Evolutionary conservation across 768 basidiomycete species (phyloP).

Genomic region (Rhodosporidiobolus sp.): DNA sequence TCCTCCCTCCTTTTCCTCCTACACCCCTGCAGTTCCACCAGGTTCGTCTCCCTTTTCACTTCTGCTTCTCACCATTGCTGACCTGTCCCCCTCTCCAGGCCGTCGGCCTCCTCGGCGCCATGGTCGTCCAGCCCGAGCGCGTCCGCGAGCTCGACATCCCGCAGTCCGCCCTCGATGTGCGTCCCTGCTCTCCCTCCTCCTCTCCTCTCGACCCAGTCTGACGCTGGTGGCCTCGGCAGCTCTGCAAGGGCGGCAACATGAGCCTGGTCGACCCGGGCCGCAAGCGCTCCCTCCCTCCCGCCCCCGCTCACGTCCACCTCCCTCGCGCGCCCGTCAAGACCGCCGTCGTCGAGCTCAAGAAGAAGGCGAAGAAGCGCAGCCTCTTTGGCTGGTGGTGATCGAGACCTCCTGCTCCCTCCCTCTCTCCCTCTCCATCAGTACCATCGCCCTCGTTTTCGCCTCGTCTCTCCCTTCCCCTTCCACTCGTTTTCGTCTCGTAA

Average conservation of each 20-base stretch:
- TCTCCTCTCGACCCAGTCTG: too few species aligned
- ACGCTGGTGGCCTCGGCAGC: not conserved
- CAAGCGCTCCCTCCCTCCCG: not conserved
- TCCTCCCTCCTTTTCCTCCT: not conserved
- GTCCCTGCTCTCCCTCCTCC: not conserved
- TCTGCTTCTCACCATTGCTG: too few species aligned
- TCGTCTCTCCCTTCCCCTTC: too few species aligned
- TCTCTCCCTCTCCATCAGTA: not conserved
- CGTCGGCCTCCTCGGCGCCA: conserved; percentile 13
- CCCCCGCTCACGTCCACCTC: not conserved
- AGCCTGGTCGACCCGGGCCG: conserved; percentile 10
- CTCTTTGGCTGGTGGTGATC: too few species aligned
- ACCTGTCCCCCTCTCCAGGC: not conserved
- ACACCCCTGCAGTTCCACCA: too few species aligned
- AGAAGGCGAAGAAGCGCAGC: not conserved
- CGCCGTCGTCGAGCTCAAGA: not conserved
- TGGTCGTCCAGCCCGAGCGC: conserved; percentile 7
- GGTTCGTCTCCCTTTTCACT: too few species aligned
- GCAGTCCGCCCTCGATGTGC: not conserved
- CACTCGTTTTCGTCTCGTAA: too few species aligned
- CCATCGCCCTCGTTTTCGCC: too few species aligned
- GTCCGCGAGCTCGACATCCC: not conserved
- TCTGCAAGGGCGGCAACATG: conserved; percentile 2
- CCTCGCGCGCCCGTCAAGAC: not conserved
- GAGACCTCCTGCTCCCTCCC: not conserved